A percentile compares a stretch with the other conserved stretches of the same genome.
These are phyloP conservation scores for Westerdykella ornata DNA, from an alignment of 2,329 filamentous ascomycete genomes.

Conservation along the genomic window DNA sequence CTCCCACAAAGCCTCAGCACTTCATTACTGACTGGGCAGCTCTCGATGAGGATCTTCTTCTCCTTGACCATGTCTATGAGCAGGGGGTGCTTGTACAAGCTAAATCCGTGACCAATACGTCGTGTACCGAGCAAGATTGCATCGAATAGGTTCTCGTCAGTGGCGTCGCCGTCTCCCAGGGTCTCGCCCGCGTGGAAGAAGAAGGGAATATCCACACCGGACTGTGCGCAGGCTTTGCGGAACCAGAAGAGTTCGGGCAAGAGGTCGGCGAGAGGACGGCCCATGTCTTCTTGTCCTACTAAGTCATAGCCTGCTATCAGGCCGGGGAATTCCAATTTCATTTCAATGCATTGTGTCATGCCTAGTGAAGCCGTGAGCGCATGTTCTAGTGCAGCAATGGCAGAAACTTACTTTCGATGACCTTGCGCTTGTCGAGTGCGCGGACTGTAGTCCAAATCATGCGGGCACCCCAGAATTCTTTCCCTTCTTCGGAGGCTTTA, in stretches of 20 bases:
- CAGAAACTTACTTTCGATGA: constrained; percentile 54
- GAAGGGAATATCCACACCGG: constrained; percentile 78
- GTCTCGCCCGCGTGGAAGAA: constrained; percentile 94
- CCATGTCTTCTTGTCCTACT: constrained; percentile 78
- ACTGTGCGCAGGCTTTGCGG: constrained; percentile 71
- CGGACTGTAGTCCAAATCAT: constrained; percentile 80
- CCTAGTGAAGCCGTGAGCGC: constrained; percentile 20
- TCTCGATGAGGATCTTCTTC: constrained; percentile 80
- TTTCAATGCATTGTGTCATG: constrained; percentile 82
- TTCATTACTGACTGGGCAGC: constrained; percentile 87
- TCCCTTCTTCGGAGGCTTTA: constrained; percentile 61
- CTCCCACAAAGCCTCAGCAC: constrained; percentile 71
- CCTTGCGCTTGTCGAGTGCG: constrained; percentile 53
- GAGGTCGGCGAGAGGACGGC: constrained; percentile 67
- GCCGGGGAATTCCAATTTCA: constrained; percentile 71
- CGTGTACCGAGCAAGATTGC: constrained; percentile 79
- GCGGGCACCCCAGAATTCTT: constrained; percentile 74
- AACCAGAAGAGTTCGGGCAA: constrained; percentile 91
- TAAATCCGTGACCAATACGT: constrained; percentile 84
- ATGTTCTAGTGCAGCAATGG: neutral
- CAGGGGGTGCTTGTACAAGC: constrained; percentile 83
- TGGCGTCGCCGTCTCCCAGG: constrained; percentile 67
- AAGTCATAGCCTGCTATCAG: constrained; percentile 83
- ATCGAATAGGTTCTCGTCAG: constrained; percentile 83
- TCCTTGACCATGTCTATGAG: constrained; percentile 85